phyloP scores from a whole-genome alignment of 139 green algal genomes.

The Ostreobium quekettii region DNA sequence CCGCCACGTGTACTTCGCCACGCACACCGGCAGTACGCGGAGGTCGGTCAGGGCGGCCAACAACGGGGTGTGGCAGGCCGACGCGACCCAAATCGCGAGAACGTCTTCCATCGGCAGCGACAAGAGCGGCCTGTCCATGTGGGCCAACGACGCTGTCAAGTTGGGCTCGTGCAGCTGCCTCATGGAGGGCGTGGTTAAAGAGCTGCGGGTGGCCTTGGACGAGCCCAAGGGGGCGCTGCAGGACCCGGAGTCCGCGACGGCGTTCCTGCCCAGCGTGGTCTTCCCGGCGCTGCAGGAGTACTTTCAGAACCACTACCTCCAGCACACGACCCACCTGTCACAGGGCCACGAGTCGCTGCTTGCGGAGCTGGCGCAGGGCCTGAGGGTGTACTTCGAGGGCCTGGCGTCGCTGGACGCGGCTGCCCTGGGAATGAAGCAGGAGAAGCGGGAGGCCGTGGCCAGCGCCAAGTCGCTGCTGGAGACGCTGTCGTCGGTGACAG shows the following conservation, averaged over 20 bases:
- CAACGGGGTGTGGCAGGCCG: slow-evolving; percentile 23
- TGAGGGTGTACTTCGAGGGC: background rate
- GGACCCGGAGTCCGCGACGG: slow-evolving; percentile 18
- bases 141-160: background rate
- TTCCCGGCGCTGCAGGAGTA: slow-evolving; percentile 27
- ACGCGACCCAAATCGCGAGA: background rate
- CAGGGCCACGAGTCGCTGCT: background rate
- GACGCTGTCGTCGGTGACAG: background rate
- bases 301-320: slow-evolving; percentile 24
- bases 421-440: background rate
- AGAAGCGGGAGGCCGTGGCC: slow-evolving; percentile 19
- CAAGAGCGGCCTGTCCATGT: background rate
- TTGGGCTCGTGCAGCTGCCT: background rate
- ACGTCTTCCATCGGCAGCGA: background rate
- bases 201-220: slow-evolving; percentile 3
- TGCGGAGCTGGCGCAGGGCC: background rate
- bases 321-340: slow-evolving; percentile 19
- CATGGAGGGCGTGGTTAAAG: slow-evolving; percentile 12
- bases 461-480: background rate
- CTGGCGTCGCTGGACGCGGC: background rate
- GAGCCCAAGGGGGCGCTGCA: slow-evolving; percentile 16
- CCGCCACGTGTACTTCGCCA: slow-evolving; percentile 22
- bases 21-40: slow-evolving; percentile 26
- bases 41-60: slow-evolving; percentile 11
- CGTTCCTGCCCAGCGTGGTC: slow-evolving; percentile 18